These are phyloP conservation scores for Tripidium arundinaceum DNA, from an alignment of 202 grass and related monocot species.

Conservation along the genomic window DNA sequence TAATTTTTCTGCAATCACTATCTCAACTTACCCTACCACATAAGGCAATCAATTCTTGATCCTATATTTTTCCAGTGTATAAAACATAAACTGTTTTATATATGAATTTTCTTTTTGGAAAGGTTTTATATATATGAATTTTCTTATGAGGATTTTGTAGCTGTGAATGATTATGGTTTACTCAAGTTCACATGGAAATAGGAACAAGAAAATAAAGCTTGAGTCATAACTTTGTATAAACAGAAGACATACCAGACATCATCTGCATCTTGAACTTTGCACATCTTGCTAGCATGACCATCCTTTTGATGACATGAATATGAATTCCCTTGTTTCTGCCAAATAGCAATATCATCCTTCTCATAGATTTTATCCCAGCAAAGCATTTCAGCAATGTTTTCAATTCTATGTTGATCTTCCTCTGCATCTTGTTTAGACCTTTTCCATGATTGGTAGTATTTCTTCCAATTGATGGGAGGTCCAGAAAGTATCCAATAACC, in stretches of 20 bases:
- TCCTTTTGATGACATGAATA: conserved; percentile 53
- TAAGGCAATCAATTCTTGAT: not conserved
- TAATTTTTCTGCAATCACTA: not conserved
- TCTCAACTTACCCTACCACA: not conserved
- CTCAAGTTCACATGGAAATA: conserved; percentile 18
- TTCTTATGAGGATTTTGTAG: not conserved
- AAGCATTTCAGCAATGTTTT: conserved; percentile 71
- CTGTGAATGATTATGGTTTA: not conserved
- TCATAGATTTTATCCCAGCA: conserved; percentile 85
- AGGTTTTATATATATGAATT: not conserved
- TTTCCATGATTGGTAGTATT: conserved; percentile 61
- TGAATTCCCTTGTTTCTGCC: conserved; percentile 66
- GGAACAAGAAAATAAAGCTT: conserved; percentile 8
- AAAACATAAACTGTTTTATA: not conserved
- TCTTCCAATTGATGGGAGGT: conserved; percentile 78
- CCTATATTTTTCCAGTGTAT: not conserved
- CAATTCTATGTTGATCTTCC: conserved; percentile 55
- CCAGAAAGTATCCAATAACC: conserved; percentile 95
- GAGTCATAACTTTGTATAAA: not conserved
- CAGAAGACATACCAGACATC: conserved; percentile 65
- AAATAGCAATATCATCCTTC: conserved; percentile 73
- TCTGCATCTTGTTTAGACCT: conserved; percentile 61
- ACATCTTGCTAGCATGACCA: conserved; percentile 42
- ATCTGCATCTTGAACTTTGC: conserved; percentile 62
- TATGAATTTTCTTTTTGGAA: too few species aligned